These are phyloP conservation scores for Yamadazyma kanchanaburiensis DNA, from an alignment of 1,139 yeast genomes.

Conservation along the genomic window DNA sequence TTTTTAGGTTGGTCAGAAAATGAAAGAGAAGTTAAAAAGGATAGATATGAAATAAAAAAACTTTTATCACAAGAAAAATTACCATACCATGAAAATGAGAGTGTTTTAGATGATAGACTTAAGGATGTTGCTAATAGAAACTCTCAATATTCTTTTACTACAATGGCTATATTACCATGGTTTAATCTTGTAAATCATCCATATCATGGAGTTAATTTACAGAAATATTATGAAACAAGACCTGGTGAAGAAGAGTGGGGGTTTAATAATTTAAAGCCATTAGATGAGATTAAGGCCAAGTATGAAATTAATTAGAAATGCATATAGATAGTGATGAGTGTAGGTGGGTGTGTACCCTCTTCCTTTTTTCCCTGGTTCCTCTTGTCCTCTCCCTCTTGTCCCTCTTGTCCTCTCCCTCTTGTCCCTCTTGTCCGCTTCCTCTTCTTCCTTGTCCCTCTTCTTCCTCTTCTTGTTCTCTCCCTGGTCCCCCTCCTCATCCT, in stretches of 20 bases:
- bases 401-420: background rate
- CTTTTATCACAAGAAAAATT: constrained; percentile 64
- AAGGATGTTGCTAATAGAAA: constrained; percentile 78
- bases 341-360: background rate
- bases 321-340: background rate
- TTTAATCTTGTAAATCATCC: constrained; percentile 81
- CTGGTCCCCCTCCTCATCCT: background rate
- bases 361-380: background rate
- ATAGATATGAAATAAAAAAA: constrained; percentile 70
- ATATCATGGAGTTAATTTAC: constrained; percentile 75
- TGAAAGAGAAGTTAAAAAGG: constrained; percentile 65
- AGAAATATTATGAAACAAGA: constrained; percentile 66
- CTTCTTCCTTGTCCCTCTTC: background rate
- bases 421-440: background rate
- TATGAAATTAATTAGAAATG: constrained; percentile 18
- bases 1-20: constrained; percentile 82
- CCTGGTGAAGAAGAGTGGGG: constrained; percentile 53
- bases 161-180: constrained; percentile 71
- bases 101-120: constrained; percentile 62
- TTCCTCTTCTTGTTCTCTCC: background rate
- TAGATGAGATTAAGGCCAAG: constrained; percentile 45
- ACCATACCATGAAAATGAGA: constrained; percentile 61
- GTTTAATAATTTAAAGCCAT: constrained; percentile 35
- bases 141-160: constrained; percentile 68
- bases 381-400: background rate